phyloP scores from a whole-genome alignment of 2,329 filamentous ascomycete species.

The Colletotrichum acutatum region DNA sequence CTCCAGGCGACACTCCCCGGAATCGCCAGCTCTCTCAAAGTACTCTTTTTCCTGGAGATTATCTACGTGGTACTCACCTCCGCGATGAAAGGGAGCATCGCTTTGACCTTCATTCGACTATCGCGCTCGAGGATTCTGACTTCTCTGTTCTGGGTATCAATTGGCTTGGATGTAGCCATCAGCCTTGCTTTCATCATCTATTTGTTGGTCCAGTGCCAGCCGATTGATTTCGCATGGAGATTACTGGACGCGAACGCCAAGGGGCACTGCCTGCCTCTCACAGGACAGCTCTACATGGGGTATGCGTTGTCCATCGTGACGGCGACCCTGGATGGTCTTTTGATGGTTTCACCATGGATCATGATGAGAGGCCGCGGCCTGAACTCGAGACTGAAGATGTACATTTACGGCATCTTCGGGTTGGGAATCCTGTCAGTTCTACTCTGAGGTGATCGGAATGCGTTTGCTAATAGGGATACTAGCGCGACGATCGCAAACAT shows the following conservation, averaged over 20 bases:
- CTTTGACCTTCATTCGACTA: conserved; percentile 23
- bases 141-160: conserved; percentile 18
- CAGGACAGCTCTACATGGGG: conserved; percentile 24
- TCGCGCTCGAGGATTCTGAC: conserved; percentile 20
- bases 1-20: not conserved
- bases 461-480: not conserved
- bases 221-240: conserved; percentile 22
- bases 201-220: conserved; percentile 22
- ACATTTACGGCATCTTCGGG: conserved; percentile 24
- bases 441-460: fast-evolving
- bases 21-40: not conserved
- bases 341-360: conserved; percentile 20
- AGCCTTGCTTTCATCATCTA: conserved; percentile 27
- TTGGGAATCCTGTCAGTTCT: conserved; percentile 17
- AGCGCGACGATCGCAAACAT: conserved; percentile 29
- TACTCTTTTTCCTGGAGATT: conserved; percentile 24
- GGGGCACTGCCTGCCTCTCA: conserved; percentile 16
- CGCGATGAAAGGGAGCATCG: conserved; percentile 31
- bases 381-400: conserved; percentile 17
- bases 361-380: conserved; percentile 23
- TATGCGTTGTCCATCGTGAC: conserved; percentile 27
- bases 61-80: conserved; percentile 30
- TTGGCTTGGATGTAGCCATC: conserved; percentile 16
- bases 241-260: conserved; percentile 5
- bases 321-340: conserved; percentile 4